Percentiles rank a stretch among this genome's conserved stretches.
phyloP scores from a whole-genome alignment of 352 stramenopile species.

The Pythium grandisporangium region DNA sequence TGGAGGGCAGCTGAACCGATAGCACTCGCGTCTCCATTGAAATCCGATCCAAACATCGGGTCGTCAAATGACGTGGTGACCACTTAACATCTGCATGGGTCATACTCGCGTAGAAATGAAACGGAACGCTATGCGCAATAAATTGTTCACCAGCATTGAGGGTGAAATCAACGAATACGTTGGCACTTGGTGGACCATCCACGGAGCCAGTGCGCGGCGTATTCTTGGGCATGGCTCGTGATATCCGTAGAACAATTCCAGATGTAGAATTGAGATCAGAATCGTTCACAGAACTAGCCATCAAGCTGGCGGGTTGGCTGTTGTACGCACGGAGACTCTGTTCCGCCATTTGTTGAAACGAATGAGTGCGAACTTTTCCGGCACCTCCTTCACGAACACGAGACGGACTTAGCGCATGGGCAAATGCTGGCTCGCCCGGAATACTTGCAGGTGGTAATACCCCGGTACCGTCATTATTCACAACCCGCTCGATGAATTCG shows the following conservation, averaged over 20 bases:
- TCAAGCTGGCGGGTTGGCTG: slow-evolving; percentile 5
- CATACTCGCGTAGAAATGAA: slow-evolving; percentile 52
- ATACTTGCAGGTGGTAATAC: background rate
- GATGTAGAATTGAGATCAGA: too few relatives aligned
- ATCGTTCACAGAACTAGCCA: too few relatives aligned
- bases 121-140: slow-evolving; percentile 58
- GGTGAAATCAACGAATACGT: slow-evolving; percentile 61
- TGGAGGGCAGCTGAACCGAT: slow-evolving; percentile 38
- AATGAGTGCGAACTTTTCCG: slow-evolving; percentile 38
- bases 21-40: slow-evolving; percentile 32
- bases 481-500: slow-evolving; percentile 39
- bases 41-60: slow-evolving; percentile 26
- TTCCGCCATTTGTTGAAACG: slow-evolving; percentile 48
- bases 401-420: background rate
- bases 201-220: background rate
- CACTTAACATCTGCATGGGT: slow-evolving; percentile 36
- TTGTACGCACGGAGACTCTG: slow-evolving; percentile 23
- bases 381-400: too few relatives aligned
- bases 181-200: slow-evolving; percentile 11
- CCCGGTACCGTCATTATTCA: slow-evolving; percentile 1
- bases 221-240: slow-evolving; percentile 12
- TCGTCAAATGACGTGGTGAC: slow-evolving; percentile 45
- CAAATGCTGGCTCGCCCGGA: background rate
- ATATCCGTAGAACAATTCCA: slow-evolving; percentile 18
- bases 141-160: slow-evolving; percentile 71